Evolutionary conservation across 2,329 filamentous ascomycete genomes (phyloP), one percentile per base, ranked within the genome.

Genomic region (Exophiala alcalophila): DNA sequence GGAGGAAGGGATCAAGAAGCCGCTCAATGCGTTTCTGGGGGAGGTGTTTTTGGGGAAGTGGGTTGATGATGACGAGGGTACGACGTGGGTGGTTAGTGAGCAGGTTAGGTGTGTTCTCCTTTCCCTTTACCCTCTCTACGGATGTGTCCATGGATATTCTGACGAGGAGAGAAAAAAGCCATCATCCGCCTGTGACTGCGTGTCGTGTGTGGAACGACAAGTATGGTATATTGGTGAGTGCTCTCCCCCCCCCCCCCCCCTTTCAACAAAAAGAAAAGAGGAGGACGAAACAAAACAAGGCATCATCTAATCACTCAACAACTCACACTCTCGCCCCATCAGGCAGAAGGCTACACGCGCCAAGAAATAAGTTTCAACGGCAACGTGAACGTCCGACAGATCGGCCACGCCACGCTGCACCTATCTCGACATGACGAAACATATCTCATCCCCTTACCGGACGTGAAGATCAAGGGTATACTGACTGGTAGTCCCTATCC

Each of bases 401-500:
- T 52, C n/a, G 54, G 54, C 9, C 47, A 49, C 21, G 52, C 52
- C 1, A 42, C 47, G 3, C 41, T 55, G 9, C 27, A 50, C 15
- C 39, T 56, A 3, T 30, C 41, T 9, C 41, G 42, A 24, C 44
- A 50, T 25, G 15, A 51, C 25, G 54, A 56, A 23, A 41, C 48
- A 7, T 56, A 55, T 35, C 38, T 56, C 24, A 46, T 54, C 9
- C 52, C 54, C 5, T 31, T 56, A 3, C 54, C 54, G 1, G 30
- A 52, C 20, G 47, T 56, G 25, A 51, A 52, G 19, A 42, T 56
- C 41, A 53, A 48, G 31, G 47, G 52, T 49, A 52, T 53, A 39
- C 44, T 40, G 66, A 70, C 52, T 72, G 72, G 72, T 74, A 74
- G 49, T 60, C 59, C n/a, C 62, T 73, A 11, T 69, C 68, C 32